Conservation (phyloP, 139 green algal species). For the Pleodorina starrii region DNA sequence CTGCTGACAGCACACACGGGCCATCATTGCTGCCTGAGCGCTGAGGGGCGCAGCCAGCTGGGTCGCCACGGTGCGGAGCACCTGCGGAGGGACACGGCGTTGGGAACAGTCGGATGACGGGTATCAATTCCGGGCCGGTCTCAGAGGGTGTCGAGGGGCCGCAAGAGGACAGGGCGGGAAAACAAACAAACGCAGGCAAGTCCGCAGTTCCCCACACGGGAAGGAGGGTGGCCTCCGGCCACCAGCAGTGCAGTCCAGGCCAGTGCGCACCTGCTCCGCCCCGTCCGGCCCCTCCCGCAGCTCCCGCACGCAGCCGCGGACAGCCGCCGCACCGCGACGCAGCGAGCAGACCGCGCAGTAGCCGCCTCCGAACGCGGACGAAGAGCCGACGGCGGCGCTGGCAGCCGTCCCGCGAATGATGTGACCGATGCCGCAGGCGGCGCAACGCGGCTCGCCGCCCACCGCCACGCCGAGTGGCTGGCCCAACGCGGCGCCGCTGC, state of each 20-base stretch:
- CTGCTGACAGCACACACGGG: constrained; percentile 27
- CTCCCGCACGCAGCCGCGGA: not conserved
- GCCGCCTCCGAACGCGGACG: not conserved
- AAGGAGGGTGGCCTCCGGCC: too few relatives aligned
- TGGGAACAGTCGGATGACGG: too few relatives aligned
- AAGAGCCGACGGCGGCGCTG: not conserved
- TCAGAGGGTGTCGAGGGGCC: too few relatives aligned
- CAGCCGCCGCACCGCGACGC: constrained; percentile 19
- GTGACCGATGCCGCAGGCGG: not conserved
- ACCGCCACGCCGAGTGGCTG: not conserved
- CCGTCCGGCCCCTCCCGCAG: not conserved
- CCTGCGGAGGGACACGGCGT: not conserved
- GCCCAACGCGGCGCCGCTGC: too few relatives aligned
- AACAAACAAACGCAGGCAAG: too few relatives aligned
- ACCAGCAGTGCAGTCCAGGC: too few relatives aligned
- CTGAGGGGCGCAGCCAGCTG: constrained; percentile 34
- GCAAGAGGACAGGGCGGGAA: too few relatives aligned
- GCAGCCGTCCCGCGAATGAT: not conserved
- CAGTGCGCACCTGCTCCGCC: constrained; percentile 17
- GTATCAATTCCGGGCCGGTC: too few relatives aligned
- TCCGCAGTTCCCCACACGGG: too few relatives aligned
- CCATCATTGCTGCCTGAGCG: constrained; percentile 39
- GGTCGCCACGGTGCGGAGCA: not conserved
- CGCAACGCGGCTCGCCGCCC: not conserved
- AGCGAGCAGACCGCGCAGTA: not conserved